These are phyloP conservation scores for Komagataella pseudopastoris DNA, from an alignment of 805 yeast genomes.

Conservation along the genomic window DNA sequence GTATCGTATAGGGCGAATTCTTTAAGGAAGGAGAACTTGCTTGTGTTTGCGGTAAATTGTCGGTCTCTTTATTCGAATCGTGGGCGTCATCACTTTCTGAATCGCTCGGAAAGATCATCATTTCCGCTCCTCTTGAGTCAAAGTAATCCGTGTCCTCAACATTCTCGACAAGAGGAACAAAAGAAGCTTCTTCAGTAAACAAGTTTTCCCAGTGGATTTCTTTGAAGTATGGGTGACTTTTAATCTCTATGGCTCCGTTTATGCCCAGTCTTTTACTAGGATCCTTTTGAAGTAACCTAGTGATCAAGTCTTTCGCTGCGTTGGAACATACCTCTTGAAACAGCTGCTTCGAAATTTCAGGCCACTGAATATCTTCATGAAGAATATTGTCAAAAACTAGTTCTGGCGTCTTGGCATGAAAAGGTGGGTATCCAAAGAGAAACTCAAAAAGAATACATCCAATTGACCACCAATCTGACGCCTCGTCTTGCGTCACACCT, in stretches of 20 bases:
- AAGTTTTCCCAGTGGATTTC: slow-evolving; percentile 64
- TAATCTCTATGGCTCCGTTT: slow-evolving; percentile 72
- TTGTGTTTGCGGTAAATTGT: slow-evolving; percentile 2
- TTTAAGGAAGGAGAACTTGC: slow-evolving; percentile 4
- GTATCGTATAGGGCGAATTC: slow-evolving; percentile 13
- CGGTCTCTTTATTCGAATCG: slow-evolving; percentile 13
- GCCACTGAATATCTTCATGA: slow-evolving; percentile 73
- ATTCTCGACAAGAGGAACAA: slow-evolving; percentile 65
- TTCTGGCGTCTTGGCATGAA: slow-evolving; percentile 71
- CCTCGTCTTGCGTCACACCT: slow-evolving; percentile 71
- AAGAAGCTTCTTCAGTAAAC: slow-evolving; percentile 62
- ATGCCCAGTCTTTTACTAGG: slow-evolving; percentile 61
- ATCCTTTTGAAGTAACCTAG: slow-evolving; percentile 44
- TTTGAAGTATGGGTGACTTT: slow-evolving; percentile 62
- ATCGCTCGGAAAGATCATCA: slow-evolving; percentile 44
- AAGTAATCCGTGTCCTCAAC: slow-evolving; percentile 89
- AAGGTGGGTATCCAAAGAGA: slow-evolving; percentile 88
- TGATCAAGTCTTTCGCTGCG: slow-evolving; percentile 64
- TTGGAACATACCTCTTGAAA: slow-evolving; percentile 37
- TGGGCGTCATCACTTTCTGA: slow-evolving; percentile 20
- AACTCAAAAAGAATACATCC: slow-evolving; percentile 94
- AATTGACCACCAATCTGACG: slow-evolving; percentile 98
- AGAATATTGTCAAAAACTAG: slow-evolving; percentile 74
- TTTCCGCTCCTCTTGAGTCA: slow-evolving; percentile 78
- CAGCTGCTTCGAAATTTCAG: slow-evolving; percentile 44